Conservation (phyloP, 768 basidiomycete species). For the Rhizopogon vesiculosus region DNA sequence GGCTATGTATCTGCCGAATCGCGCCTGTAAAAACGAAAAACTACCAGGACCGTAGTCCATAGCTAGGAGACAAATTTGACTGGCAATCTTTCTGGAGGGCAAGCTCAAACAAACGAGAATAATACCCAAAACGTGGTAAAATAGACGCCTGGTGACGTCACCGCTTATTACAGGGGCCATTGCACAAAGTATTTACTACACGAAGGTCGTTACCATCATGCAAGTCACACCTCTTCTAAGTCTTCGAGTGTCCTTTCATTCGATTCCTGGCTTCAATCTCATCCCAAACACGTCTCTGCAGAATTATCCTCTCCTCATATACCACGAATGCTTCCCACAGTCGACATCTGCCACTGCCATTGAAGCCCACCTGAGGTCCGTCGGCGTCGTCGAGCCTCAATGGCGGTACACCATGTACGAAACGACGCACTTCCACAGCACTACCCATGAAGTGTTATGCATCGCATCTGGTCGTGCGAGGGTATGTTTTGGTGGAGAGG, state of each 20-base stretch:
- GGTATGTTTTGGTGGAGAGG: conserved; percentile 37
- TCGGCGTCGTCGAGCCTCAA: conserved; percentile 32
- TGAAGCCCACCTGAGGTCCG: conserved; percentile 28
- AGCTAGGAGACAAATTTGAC: not conserved
- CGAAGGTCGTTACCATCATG: not conserved
- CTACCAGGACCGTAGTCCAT: not conserved
- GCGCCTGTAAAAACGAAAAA: not conserved
- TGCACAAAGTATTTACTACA: too few species aligned
- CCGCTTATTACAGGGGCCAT: not conserved
- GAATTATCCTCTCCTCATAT: conserved; percentile 32
- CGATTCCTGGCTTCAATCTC: conserved; percentile 27
- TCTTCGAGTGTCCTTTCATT: conserved; percentile 24
- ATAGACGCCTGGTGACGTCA: not conserved
- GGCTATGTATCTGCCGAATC: not conserved
- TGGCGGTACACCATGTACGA: conserved; percentile 41
- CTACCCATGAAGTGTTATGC: conserved; percentile 37
- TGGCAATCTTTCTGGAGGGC: not conserved
- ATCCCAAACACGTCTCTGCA: conserved; percentile 35
- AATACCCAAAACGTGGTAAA: not conserved
- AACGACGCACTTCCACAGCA: conserved; percentile 38
- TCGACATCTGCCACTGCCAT: conserved; percentile 18
- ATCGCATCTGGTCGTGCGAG: conserved; percentile 28
- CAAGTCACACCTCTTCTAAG: conserved; percentile 17
- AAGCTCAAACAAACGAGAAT: too few species aligned
- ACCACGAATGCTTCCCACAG: conserved; percentile 26